phyloP scores from a whole-genome alignment of 441 rosid genomes.

The Sinapis alba region DNA sequence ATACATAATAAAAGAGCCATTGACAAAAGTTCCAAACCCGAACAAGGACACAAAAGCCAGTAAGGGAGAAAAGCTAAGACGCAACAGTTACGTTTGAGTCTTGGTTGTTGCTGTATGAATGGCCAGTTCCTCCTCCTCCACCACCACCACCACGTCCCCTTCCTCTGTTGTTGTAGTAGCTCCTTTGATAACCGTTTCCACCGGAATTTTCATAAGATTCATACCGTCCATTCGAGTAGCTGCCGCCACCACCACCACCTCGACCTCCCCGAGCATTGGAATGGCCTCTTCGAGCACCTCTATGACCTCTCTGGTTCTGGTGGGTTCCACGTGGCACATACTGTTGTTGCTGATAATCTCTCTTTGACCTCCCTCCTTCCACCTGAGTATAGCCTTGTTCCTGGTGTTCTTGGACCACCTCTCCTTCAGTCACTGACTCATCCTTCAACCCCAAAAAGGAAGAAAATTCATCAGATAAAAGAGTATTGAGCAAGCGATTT shows the following conservation, averaged over 20 bases:
- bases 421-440: slow-evolving; percentile 52
- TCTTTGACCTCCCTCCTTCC: slow-evolving; percentile 27
- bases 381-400: slow-evolving; percentile 46
- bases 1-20: slow-evolving; percentile 18
- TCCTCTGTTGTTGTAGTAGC: slow-evolving; percentile 67
- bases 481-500: background rate
- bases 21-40: slow-evolving; percentile 21
- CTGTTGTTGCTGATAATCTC: slow-evolving; percentile 51
- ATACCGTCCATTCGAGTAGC: slow-evolving; percentile 73
- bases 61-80: slow-evolving; percentile 45
- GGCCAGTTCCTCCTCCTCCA: slow-evolving; percentile 50
- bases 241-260: slow-evolving; percentile 55
- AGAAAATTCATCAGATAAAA: too few relatives aligned
- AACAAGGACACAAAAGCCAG: slow-evolving; percentile 16
- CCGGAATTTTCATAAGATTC: slow-evolving; percentile 62
- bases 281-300: slow-evolving; percentile 65
- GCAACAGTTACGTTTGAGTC: slow-evolving; percentile 57
- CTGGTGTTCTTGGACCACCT: slow-evolving; percentile 48
- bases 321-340: slow-evolving; percentile 54
- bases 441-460: slow-evolving; percentile 59
- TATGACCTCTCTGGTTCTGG: slow-evolving; percentile 79
- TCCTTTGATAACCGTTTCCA: slow-evolving; percentile 66
- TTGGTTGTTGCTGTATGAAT: slow-evolving; percentile 50
- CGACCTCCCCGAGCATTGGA: slow-evolving; percentile 80
- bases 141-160: slow-evolving; percentile 71